Evolutionary conservation across 2,329 filamentous ascomycete genomes (phyloP).

Genomic region (Juglanconis sp.): DNA sequence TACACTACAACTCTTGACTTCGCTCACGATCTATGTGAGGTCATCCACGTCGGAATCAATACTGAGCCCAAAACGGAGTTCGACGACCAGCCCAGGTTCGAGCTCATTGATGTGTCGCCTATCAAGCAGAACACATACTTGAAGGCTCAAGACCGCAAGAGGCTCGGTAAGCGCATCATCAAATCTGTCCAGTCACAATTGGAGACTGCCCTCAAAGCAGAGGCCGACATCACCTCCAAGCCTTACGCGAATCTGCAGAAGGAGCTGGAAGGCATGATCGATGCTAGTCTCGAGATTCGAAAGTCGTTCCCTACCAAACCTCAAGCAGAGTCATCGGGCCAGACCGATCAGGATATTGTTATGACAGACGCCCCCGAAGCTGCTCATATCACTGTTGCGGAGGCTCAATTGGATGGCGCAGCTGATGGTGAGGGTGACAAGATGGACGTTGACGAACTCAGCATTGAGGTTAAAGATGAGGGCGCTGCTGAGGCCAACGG

Average conservation of each 20-base stretch:
- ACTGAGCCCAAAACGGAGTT: conserved; percentile 30
- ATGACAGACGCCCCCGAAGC: conserved; percentile 49
- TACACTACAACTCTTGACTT: conserved; percentile 59
- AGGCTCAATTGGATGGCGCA: conserved; percentile 33
- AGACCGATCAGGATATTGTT: conserved; percentile 43
- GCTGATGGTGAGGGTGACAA: conserved; percentile 24
- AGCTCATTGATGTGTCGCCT: conserved; percentile 44
- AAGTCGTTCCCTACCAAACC: conserved; percentile 36
- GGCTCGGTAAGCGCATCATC: conserved; percentile 84
- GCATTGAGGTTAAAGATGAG: conserved; percentile 33
- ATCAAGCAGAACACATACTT: conserved; percentile 50
- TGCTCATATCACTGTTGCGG: conserved; percentile 45
- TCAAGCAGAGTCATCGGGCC: conserved; percentile 36
- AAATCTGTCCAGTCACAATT: conserved; percentile 76
- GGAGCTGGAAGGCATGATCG: conserved; percentile 71
- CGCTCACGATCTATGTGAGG: conserved; percentile 52
- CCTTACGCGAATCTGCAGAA: conserved; percentile 67
- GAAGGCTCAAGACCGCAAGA: conserved; percentile 78
- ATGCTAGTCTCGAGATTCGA: conserved; percentile 60
- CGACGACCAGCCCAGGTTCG: conserved; percentile 27
- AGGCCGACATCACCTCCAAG: conserved; percentile 74
- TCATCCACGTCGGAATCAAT: conserved; percentile 53
- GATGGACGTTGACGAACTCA: conserved; percentile 25
- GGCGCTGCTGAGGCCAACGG: conserved; percentile 27
- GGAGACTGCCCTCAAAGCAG: conserved; percentile 72